Conservation (phyloP, 2,329 filamentous ascomycete genomes). For the Penicillium sp. region DNA sequence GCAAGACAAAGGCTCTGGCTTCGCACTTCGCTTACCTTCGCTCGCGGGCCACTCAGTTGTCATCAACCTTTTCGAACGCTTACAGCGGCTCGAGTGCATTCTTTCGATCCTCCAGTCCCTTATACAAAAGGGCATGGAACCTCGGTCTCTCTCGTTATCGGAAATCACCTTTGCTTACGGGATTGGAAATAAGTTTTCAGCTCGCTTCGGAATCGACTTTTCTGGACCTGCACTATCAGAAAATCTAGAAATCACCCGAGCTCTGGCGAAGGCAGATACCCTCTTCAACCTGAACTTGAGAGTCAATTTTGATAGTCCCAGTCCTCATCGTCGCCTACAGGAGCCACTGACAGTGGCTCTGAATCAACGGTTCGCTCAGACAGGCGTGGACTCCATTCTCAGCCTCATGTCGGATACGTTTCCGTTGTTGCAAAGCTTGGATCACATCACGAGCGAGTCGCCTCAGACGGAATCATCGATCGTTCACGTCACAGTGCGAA, state of each 20-base stretch:
- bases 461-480: constrained; percentile 22
- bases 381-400: constrained; percentile 31
- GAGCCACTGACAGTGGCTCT: constrained; percentile 38
- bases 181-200: constrained; percentile 27
- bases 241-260: constrained; percentile 22
- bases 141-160: constrained; percentile 36
- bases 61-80: constrained; percentile 33
- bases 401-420: constrained; percentile 37
- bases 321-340: constrained; percentile 43
- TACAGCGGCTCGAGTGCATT: constrained; percentile 41
- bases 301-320: constrained; percentile 36
- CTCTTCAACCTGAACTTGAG: constrained; percentile 31
- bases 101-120: constrained; percentile 37
- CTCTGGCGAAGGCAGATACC: constrained; percentile 23
- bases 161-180: constrained; percentile 38
- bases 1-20: constrained; percentile 32
- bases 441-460: constrained; percentile 31
- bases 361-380: constrained; percentile 31
- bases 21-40: constrained; percentile 40
- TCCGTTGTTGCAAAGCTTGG: constrained; percentile 38
- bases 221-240: constrained; percentile 18
- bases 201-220: constrained; percentile 32
- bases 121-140: constrained; percentile 32
- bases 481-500: constrained; percentile 37
- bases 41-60: constrained; percentile 38